Evolutionary conservation across 257 asterid genomes (phyloP).

Genomic region (Cordia subcordata): DNA sequence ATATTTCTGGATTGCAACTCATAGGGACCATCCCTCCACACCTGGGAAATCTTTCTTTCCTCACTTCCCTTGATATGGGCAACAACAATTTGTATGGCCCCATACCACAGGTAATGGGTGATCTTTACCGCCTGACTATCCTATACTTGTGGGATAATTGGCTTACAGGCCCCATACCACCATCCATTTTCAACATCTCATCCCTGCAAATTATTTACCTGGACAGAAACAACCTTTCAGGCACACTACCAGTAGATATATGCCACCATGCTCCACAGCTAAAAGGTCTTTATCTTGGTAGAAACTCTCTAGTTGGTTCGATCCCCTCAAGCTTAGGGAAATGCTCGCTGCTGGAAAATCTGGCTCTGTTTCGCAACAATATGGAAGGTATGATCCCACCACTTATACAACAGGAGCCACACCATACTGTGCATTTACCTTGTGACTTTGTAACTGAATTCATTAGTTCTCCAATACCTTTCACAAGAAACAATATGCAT

Average conservation of each 20-base stretch:
- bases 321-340: slow-evolving; percentile 28
- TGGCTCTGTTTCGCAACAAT: slow-evolving; percentile 23
- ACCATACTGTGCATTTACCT: too few relatives aligned
- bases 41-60: slow-evolving; percentile 37
- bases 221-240: slow-evolving; percentile 15
- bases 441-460: too few relatives aligned
- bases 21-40: slow-evolving; percentile 22
- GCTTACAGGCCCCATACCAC: slow-evolving; percentile 19
- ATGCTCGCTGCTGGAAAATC: slow-evolving; percentile 19
- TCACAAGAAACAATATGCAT: too few relatives aligned
- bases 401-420: background rate
- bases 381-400: too few relatives aligned
- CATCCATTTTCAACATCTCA: slow-evolving; percentile 18
- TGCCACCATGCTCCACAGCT: slow-evolving; percentile 12
- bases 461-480: too few relatives aligned
- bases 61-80: slow-evolving; percentile 21
- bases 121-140: slow-evolving; percentile 13
- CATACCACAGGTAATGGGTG: slow-evolving; percentile 15
- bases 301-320: slow-evolving; percentile 22
- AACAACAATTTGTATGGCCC: slow-evolving; percentile 23
- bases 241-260: slow-evolving; percentile 3
- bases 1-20: slow-evolving; percentile 24
- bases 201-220: slow-evolving; percentile 15
- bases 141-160: slow-evolving; percentile 4
- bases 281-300: background rate